Evolutionary conservation across 2,329 filamentous ascomycete species (phyloP), one percentile per base, ranked within the genome.

Genomic region (Diaporthe citri): DNA sequence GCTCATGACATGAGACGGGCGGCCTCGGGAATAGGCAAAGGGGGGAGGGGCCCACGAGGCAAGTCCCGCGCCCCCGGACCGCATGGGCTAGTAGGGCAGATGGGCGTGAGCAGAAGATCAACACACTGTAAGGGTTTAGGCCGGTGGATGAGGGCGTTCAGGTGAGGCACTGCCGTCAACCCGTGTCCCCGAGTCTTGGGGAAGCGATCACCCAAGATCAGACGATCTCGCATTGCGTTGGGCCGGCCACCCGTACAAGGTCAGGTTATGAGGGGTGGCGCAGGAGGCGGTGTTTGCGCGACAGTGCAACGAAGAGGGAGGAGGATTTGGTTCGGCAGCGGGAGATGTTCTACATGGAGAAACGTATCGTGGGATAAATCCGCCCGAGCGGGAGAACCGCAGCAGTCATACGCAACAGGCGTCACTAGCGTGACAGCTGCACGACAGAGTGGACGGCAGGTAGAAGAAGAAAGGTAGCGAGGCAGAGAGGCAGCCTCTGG

Each of bases 151-250:
- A 51, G 31, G 25, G 28, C 43, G 43, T 39, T 31, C 62, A 51
- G 62, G 43, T 67, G 62, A 51, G 62, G 62, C 43, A 51, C 62
- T 67, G 62, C 46, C 28, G 13, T 36, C 43, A n/a, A 48, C 46
- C 62, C 62, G 62, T 67, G 62, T 51, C 12, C 43, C 13, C 46
- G 25, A 22, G 62, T 15, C 7, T 25, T 52, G 64, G 64, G 46
- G 46, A 52, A 55, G 64, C 64, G 64, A 67, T 67, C 64, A 34
- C 69, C 34, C 52, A 34, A 71, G 69, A 60, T 71, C 69, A 46
- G 69, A 67, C 64, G 64, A 67, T 67, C 64, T 67, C 64, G 64
- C 64, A 67, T 67, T 41, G 17, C 13, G 46, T 34, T 51, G 46
- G 25, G 46, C 46, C 46, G 46, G 39, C 46, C 20, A 34, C 12